Percentiles rank a stretch among this genome's conserved stretches.
phyloP scores from a whole-genome alignment of 192 early-diverging fungal species.

The Backusella mclennaniae region DNA sequence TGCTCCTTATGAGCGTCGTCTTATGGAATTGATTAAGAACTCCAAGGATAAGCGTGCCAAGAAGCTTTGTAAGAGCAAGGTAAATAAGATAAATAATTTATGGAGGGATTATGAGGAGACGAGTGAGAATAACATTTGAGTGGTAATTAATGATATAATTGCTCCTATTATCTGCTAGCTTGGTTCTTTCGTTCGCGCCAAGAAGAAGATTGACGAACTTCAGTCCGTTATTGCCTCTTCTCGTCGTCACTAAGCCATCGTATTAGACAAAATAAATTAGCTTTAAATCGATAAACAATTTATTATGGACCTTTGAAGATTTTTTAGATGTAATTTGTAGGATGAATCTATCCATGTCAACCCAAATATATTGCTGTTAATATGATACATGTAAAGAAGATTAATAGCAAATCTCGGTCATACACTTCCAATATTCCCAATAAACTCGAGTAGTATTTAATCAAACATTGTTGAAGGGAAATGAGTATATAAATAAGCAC shows the following conservation, averaged over 20 bases:
- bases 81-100: not conserved
- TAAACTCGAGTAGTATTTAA: not conserved
- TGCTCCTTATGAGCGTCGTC: conserved; percentile 96
- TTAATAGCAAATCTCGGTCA: not conserved
- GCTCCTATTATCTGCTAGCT: not conserved
- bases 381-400: not conserved
- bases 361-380: not conserved
- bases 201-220: conserved; percentile 8
- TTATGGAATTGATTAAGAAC: conserved; percentile 99
- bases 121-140: not conserved
- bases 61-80: conserved; percentile 3
- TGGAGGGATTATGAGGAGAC: not conserved
- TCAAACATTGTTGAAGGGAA: not conserved
- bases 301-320: not conserved
- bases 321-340: not conserved
- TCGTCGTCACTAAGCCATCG: not conserved
- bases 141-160: not conserved
- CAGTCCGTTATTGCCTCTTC: not conserved
- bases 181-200: not conserved
- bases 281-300: not conserved
- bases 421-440: not conserved
- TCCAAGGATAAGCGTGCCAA: conserved; percentile 98
- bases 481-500: not conserved
- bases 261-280: not conserved
- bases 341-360: not conserved